Evolutionary conservation across 805 yeast genomes (phyloP).

Genomic region (Ogataea henricii): DNA sequence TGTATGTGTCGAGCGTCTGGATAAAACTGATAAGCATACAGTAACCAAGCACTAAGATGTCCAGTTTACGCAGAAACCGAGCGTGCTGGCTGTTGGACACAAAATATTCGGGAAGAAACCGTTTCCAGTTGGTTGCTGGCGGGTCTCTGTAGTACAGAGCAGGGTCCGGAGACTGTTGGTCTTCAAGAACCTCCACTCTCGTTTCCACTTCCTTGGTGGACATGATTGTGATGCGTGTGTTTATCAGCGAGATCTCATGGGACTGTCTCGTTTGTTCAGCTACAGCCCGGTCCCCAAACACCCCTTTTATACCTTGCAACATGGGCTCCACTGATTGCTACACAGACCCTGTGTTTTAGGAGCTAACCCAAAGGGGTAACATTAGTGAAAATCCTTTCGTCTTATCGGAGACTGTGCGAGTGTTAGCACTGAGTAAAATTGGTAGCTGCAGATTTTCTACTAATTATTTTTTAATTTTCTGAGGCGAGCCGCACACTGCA

Average conservation of each 20-base stretch:
- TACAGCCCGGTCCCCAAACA: too few relatives aligned
- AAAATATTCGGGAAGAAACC: slow-evolving; percentile 10
- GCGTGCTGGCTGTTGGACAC: slow-evolving; percentile 12
- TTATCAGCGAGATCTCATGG: too few relatives aligned
- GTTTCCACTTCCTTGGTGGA: not conserved
- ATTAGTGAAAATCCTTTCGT: not conserved
- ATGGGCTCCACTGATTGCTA: too few relatives aligned
- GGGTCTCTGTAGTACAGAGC: slow-evolving; percentile 10
- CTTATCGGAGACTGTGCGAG: not conserved
- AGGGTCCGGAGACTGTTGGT: not conserved
- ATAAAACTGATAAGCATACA: slow-evolving; percentile 62
- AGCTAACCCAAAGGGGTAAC: not conserved
- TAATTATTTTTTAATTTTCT: not conserved
- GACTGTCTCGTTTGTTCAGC: too few relatives aligned
- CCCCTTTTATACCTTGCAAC: too few relatives aligned
- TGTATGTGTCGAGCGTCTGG: slow-evolving; percentile 61
- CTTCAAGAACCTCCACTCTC: not conserved
- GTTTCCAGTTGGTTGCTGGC: slow-evolving; percentile 13
- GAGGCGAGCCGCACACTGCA: slow-evolving; percentile 1
- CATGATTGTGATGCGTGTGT: not conserved
- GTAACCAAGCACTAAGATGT: slow-evolving; percentile 49
- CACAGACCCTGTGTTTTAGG: too few relatives aligned
- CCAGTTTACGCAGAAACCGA: slow-evolving; percentile 51
- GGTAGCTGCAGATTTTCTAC: not conserved
- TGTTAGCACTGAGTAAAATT: too few relatives aligned